phyloP scores from a whole-genome alignment of 2,329 filamentous ascomycete genomes.

The Stachybotrys chlorohalonatus region DNA sequence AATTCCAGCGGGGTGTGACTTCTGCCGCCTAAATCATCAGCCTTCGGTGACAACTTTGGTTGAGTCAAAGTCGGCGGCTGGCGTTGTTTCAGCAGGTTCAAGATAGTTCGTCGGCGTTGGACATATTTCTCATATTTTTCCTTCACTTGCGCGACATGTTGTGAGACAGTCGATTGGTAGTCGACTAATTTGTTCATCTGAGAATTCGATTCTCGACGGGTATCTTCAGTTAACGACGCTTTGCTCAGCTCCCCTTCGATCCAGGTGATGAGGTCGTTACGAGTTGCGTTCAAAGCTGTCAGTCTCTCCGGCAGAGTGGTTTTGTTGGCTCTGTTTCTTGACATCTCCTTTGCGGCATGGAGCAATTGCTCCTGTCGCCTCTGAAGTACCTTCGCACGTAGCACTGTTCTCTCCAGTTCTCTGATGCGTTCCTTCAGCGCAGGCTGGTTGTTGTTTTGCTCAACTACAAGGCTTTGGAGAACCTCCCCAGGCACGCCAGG shows the following conservation, averaged over 20 bases:
- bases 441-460: conserved; percentile 24
- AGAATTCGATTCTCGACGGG: conserved; percentile 12
- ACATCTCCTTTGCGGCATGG: conserved; percentile 32
- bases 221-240: conserved; percentile 27
- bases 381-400: conserved; percentile 48
- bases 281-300: conserved; percentile 44
- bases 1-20: conserved; percentile 20
- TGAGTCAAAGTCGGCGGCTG: conserved; percentile 15
- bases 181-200: conserved; percentile 9
- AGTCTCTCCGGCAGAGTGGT: conserved; percentile 33
- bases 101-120: conserved; percentile 36
- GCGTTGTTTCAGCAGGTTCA: conserved; percentile 28
- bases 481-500: conserved; percentile 44
- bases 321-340: conserved; percentile 23
- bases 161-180: conserved; percentile 21
- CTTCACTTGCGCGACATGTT: conserved; percentile 37
- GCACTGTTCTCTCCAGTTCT: conserved; percentile 47
- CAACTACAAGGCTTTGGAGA: conserved; percentile 37
- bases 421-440: conserved; percentile 39
- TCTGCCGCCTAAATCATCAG: conserved; percentile 6
- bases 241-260: conserved; percentile 53
- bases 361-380: conserved; percentile 48
- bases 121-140: conserved; percentile 46
- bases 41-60: conserved; percentile 9
- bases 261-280: conserved; percentile 55